Percentiles rank a stretch among this genome's conserved stretches.
Evolutionary conservation across 257 asterid species (phyloP).

Genomic region (Eustoma russellianum): DNA sequence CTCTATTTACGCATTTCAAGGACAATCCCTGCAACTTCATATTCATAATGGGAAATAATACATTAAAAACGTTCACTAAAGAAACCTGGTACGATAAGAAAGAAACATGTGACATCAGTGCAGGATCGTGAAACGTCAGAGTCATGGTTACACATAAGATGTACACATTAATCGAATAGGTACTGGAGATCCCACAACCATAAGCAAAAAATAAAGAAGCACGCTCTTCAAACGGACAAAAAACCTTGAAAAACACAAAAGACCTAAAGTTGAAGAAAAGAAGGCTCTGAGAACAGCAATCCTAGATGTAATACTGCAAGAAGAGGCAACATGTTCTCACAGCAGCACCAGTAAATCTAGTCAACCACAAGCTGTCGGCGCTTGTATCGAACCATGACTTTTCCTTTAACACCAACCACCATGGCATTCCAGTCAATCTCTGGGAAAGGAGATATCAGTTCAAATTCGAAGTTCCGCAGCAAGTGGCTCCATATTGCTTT

Average conservation of each 20-base stretch:
- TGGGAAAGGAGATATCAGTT: conserved; percentile 43
- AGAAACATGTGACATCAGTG: too few species aligned
- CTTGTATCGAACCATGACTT: conserved; percentile 33
- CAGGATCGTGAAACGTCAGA: too few species aligned
- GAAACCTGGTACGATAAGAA: too few species aligned
- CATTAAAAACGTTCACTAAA: too few species aligned
- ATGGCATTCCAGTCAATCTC: conserved; percentile 57
- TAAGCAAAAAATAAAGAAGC: conserved; percentile 1
- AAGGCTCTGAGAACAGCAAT: background rate
- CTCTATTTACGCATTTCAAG: too few species aligned
- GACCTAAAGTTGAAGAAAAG: background rate
- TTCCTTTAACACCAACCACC: conserved; percentile 51
- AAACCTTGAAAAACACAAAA: background rate
- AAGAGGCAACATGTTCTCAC: background rate
- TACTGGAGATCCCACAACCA: background rate
- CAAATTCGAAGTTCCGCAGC: conserved; percentile 68
- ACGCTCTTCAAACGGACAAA: background rate
- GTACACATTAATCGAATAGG: too few species aligned
- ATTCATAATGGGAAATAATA: too few species aligned
- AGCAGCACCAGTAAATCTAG: too few species aligned
- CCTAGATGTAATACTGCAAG: background rate
- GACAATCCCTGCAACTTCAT: too few species aligned
- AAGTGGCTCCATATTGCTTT: conserved; percentile 95
- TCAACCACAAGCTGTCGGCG: conserved; percentile 16
- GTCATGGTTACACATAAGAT: too few species aligned